Evolutionary conservation across 106 monocot genomes (phyloP).

Genomic region (Dactylorhiza incarnata): DNA sequence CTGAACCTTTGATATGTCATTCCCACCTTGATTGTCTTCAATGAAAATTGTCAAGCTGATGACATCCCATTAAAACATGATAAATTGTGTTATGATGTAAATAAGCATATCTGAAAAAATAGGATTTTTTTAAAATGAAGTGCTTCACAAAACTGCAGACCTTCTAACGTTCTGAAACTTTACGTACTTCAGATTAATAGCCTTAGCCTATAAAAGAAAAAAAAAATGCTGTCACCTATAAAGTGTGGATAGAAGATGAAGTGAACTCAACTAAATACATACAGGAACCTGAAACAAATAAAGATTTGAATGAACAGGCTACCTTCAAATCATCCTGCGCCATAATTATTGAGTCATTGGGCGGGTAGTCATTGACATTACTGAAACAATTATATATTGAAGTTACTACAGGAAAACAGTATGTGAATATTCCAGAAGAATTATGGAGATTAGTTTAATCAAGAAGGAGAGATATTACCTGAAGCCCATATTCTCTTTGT

Average conservation of each 20-base stretch:
- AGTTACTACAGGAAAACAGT: background rate
- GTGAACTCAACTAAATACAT: background rate
- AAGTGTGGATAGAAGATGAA: background rate
- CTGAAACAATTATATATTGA: conserved; percentile 29
- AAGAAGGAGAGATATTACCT: conserved; percentile 37
- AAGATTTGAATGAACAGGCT: background rate
- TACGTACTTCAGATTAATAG: conserved; percentile 78
- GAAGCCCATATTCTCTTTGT: conserved; percentile 98
- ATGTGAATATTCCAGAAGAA: background rate
- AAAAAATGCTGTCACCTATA: background rate
- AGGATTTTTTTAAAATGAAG: background rate
- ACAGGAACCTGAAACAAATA: background rate
- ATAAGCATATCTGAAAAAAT: background rate
- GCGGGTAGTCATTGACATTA: conserved; percentile 90
- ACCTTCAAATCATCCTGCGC: conserved; percentile 79
- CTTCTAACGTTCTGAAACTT: conserved; percentile 99
- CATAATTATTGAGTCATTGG: conserved; percentile 64
- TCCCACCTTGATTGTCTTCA: conserved; percentile 85
- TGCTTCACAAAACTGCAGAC: conserved; percentile 19
- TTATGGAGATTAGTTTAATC: background rate
- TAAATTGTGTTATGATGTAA: background rate
- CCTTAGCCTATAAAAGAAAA: conserved; percentile 45
- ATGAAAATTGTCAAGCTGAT: conserved; percentile 94
- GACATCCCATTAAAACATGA: conserved; percentile 7
- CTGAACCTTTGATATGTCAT: conserved; percentile 65